These are phyloP conservation scores for Parathielavia hyrcaniae DNA, from an alignment of 495 filamentous ascomycete species.

Conservation along the genomic window DNA sequence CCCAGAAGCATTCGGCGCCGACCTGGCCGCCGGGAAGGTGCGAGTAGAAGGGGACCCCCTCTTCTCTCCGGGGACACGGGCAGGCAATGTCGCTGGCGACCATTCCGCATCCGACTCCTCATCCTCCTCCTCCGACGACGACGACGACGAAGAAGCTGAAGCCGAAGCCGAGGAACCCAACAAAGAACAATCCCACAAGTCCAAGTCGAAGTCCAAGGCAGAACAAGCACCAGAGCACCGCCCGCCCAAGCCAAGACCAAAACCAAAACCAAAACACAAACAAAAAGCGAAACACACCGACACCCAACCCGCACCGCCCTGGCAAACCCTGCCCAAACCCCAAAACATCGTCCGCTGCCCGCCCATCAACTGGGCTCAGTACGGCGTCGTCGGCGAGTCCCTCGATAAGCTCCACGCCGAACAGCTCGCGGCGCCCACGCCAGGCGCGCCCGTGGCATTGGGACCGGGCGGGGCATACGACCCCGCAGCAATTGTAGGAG, in stretches of 20 bases:
- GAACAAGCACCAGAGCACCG: not conserved
- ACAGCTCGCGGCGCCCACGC: conserved; percentile 57
- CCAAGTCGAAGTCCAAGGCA: too few species aligned
- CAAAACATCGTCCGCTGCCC: conserved; percentile 81
- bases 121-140: not conserved
- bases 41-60: conserved; percentile 34
- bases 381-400: conserved; percentile 71
- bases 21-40: conserved; percentile 51
- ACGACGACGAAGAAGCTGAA: not conserved
- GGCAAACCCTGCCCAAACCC: conserved; percentile 57
- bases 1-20: conserved; percentile 61
- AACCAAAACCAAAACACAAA: conserved; percentile 1
- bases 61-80: conserved; percentile 2
- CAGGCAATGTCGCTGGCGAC: conserved; percentile 32
- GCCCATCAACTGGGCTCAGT: conserved; percentile 85
- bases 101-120: conserved; percentile 17
- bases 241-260: too few species aligned
- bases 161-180: conserved; percentile 14
- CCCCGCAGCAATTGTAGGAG: conserved; percentile 25
- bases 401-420: conserved; percentile 79
- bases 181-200: not conserved
- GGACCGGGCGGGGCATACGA: conserved; percentile 37
- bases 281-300: conserved; percentile 1
- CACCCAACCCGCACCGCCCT: conserved; percentile 24
- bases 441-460: conserved; percentile 47